These are phyloP conservation scores for Kodamaea sagamina DNA, from an alignment of 805 yeast species.

Conservation along the genomic window DNA sequence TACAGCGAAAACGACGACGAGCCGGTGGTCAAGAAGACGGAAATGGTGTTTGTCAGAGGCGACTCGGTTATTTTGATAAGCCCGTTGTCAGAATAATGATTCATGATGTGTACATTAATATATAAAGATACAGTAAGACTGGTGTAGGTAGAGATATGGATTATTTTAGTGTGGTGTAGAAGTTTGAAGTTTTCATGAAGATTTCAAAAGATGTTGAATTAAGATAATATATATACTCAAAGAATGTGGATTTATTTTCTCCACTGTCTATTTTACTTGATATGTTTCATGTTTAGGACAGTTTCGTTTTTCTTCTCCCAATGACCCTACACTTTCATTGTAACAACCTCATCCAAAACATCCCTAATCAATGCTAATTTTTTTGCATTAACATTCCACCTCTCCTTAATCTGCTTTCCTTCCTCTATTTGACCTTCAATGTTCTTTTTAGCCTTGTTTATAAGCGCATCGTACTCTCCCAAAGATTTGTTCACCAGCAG, in stretches of 20 bases:
- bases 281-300: no score
- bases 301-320: no score
- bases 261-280: no score
- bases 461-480: constrained; percentile 36
- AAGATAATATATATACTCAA: no score
- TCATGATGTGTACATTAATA: constrained; percentile 3
- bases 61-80: constrained; percentile 89
- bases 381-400: constrained; percentile 38
- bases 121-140: not conserved
- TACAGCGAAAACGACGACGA: constrained; percentile 52
- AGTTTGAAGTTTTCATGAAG: no score
- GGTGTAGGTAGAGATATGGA: no score
- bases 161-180: no score
- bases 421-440: constrained; percentile 32
- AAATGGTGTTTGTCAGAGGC: constrained; percentile 96
- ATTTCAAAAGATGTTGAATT: no score
- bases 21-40: constrained; percentile 58
- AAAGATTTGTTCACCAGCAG: constrained; percentile 24
- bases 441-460: constrained; percentile 24
- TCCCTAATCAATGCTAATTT: constrained; percentile 31
- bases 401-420: constrained; percentile 33
- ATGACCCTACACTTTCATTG: constrained; percentile 1
- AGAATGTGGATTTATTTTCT: no score
- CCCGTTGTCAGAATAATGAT: constrained; percentile 26
- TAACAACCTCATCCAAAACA: constrained; percentile 16